Base-by-base conservation (phyloP, 2,329 filamentous ascomycete species). In the Magnaporthales sp. region DNA sequence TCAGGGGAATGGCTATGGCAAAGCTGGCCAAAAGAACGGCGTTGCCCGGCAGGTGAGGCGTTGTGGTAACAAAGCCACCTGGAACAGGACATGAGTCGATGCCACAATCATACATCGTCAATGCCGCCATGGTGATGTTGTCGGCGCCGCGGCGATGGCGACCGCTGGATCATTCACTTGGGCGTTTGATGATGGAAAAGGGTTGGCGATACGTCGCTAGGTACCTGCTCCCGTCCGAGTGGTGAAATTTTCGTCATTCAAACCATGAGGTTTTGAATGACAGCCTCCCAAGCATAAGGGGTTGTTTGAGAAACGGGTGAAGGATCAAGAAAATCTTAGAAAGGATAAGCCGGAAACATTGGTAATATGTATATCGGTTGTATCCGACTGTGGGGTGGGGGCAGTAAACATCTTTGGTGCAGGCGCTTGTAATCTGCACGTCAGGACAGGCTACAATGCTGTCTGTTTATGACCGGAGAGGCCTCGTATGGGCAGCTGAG, bases 21-120 rank as follows among this genome's bases (percentile, higher is more conserved):
- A 81, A 83, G 9, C 75, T 68, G 9, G 73, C 75, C 26, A 82
- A 73, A 63, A 83, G 71, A 56, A 79, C 70, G 31, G 72, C 75
- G 69, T 80, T 82, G 58, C 78, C 80, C 15, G 71, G 74, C 61
- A 81, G 69, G 46, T 74, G 73, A 24, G 76, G 76, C 58, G 70
- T 68, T 67, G 81, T 78, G 58, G 70, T 68, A 66, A 80, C 77
- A 68, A 79, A 80, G 66, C 76, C 77, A 58, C 71, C 72, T 38
- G 71, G 68, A 58, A 75, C 73, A 64, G 76, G 77, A 67, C 78
- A 80, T 63, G 70, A 67, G 11, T 67, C 71, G 46, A 63, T 15
- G 11, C 63, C 67, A 63, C 68, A 69, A 56, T 60, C 30, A n/a
- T 56, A 31, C 67, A 54, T 61, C 22, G 54, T 67, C 32, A 62